phyloP scores from a whole-genome alignment of 257 asterid species.

The Solanum ossicruentum region DNA sequence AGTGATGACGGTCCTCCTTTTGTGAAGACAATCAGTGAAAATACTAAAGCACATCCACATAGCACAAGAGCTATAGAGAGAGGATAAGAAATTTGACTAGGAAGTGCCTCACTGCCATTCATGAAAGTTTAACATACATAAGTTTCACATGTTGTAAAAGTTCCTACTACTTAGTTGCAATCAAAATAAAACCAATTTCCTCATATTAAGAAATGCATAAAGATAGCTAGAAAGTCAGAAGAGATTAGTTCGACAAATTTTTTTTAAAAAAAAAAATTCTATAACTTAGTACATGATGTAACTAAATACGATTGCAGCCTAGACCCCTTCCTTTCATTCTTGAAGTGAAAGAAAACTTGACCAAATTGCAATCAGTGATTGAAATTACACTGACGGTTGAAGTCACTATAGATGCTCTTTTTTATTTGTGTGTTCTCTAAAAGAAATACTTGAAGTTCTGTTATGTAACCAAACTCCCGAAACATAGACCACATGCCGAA shows the following conservation, averaged over 20 bases:
- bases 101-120: slow-evolving; percentile 45
- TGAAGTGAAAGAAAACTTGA: not conserved
- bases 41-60: slow-evolving; percentile 55
- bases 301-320: not conserved
- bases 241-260: not conserved
- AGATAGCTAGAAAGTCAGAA: not conserved
- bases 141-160: slow-evolving; percentile 6
- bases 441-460: not conserved
- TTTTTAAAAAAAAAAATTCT: not conserved
- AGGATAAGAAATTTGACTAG: slow-evolving; percentile 55
- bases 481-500: not conserved
- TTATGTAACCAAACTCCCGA: not conserved
- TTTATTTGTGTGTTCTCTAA: not conserved
- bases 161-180: slow-evolving; percentile 4
- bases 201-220: not conserved
- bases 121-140: slow-evolving; percentile 14
- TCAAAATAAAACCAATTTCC: not conserved
- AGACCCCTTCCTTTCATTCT: not conserved
- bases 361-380: not conserved
- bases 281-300: not conserved
- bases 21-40: slow-evolving; percentile 40
- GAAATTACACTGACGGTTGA: not conserved
- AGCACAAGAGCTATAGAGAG: slow-evolving; percentile 65
- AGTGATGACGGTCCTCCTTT: slow-evolving; percentile 57
- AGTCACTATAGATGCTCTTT: not conserved